Conservation (phyloP, 108 stramenopile genomes). For the Nitzschia palea region DNA sequence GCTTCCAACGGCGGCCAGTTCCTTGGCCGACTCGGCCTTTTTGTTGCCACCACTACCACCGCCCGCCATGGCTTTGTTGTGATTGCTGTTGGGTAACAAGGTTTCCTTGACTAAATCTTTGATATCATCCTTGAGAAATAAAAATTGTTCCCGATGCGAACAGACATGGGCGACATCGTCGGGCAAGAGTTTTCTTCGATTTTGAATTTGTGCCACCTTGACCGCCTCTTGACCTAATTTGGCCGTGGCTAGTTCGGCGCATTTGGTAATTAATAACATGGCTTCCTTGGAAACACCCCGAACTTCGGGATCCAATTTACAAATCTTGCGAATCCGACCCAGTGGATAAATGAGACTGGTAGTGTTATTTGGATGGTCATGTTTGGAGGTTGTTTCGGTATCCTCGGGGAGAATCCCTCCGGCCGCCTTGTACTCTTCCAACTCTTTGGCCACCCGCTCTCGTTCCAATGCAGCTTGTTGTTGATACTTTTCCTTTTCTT, state of each 20-base stretch:
- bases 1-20: slow-evolving; percentile 29
- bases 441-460: slow-evolving; percentile 51
- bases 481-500: slow-evolving; percentile 64
- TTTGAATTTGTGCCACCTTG: slow-evolving; percentile 70
- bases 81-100: not conserved
- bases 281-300: slow-evolving; percentile 82
- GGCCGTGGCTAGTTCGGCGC: slow-evolving; percentile 68
- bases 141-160: slow-evolving; percentile 56
- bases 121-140: slow-evolving; percentile 75
- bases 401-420: slow-evolving; percentile 32
- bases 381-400: not conserved
- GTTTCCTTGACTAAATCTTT: slow-evolving; percentile 35
- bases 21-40: not conserved
- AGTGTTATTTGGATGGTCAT: slow-evolving; percentile 2
- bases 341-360: slow-evolving; percentile 44
- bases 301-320: slow-evolving; percentile 88
- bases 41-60: not conserved
- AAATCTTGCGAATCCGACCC: slow-evolving; percentile 84
- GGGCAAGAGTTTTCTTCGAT: slow-evolving; percentile 70
- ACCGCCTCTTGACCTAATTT: slow-evolving; percentile 69
- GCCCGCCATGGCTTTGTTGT: not conserved
- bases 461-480: slow-evolving; percentile 54
- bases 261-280: slow-evolving; percentile 70
- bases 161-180: slow-evolving; percentile 81
- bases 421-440: slow-evolving; percentile 52